Percentiles rank a stretch among this genome's conserved stretches.
Evolutionary conservation across 768 basidiomycete species (phyloP).

Genomic region (Tylopilus vinaceipallidus): DNA sequence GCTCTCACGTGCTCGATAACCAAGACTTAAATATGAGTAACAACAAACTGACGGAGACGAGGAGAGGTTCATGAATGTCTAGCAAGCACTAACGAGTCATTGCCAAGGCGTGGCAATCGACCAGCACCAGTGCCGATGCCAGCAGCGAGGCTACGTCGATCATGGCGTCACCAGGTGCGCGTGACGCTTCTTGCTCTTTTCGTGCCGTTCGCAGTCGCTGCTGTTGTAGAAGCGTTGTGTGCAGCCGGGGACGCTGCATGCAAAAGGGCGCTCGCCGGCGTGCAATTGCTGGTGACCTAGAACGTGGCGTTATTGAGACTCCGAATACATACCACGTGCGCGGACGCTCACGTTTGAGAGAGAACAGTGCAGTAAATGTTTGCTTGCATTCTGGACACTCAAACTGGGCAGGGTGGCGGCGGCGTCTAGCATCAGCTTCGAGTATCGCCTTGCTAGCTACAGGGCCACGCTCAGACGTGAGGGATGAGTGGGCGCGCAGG

Average conservation of each 20-base stretch:
- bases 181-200: conserved; percentile 34
- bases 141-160: conserved; percentile 7
- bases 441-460: conserved; percentile 35
- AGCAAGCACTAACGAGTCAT: no score
- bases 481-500: conserved; percentile 14
- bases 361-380: conserved; percentile 32
- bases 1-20: no score
- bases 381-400: conserved; percentile 19
- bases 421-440: conserved; percentile 31
- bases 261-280: conserved; percentile 26
- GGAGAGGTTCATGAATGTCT: no score
- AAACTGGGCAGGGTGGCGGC: conserved; percentile 27
- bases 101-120: conserved; percentile 25
- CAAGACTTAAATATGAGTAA: no score
- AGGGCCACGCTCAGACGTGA: conserved; percentile 8
- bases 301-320: conserved; percentile 5
- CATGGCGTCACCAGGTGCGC: conserved; percentile 18
- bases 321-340: not conserved
- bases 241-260: conserved; percentile 27
- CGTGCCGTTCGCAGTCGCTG: conserved; percentile 35
- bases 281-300: conserved; percentile 33
- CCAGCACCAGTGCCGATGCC: conserved; percentile 10
- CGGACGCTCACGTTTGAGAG: conserved; percentile 29
- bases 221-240: conserved; percentile 29
- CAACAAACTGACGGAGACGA: no score